Evolutionary conservation across 139 green algal genomes (phyloP).

Genomic region (Auxenochlorella protothecoides): DNA sequence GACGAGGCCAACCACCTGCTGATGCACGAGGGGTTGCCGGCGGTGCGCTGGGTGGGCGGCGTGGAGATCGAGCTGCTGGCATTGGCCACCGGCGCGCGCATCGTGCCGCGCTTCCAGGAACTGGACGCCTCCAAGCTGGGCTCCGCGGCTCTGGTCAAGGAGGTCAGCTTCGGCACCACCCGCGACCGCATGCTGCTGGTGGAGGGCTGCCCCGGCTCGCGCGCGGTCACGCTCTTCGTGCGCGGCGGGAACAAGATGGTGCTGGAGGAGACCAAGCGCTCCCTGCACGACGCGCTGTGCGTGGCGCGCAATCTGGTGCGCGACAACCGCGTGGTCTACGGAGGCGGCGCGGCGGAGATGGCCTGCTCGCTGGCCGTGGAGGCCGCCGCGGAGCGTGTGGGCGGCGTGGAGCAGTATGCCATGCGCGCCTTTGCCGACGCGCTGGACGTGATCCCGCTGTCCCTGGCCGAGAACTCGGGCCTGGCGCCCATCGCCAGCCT

Average conservation of each 20-base stretch:
- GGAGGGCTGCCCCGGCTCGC: conserved; percentile 85
- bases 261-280: conserved; percentile 89
- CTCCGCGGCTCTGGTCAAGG: conserved; percentile 57
- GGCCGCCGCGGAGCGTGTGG: conserved; percentile 60
- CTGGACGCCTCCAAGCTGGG: conserved; percentile 89
- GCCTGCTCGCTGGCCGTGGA: conserved; percentile 83
- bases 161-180: conserved; percentile 90
- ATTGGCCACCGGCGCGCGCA: conserved; percentile 94
- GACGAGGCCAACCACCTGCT: conserved; percentile 99
- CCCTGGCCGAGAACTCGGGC: conserved; percentile 92
- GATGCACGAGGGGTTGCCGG: conserved; percentile 83
- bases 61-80: conserved; percentile 99
- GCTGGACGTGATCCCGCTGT: conserved; percentile 82
- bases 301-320: conserved; percentile 96
- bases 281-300: conserved; percentile 95
- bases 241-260: conserved; percentile 94
- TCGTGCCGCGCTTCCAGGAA: conserved; percentile 85
- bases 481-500: conserved; percentile 86
- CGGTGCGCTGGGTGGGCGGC: conserved; percentile 91
- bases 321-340: conserved; percentile 95
- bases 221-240: conserved; percentile 95
- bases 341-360: conserved; percentile 90
- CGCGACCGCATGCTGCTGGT: conserved; percentile 95
- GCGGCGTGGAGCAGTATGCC: conserved; percentile 88
- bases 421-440: conserved; percentile 94